Evolutionary conservation across 2,329 filamentous ascomycete species (phyloP).

Genomic region (Stenocarpella maydis): DNA sequence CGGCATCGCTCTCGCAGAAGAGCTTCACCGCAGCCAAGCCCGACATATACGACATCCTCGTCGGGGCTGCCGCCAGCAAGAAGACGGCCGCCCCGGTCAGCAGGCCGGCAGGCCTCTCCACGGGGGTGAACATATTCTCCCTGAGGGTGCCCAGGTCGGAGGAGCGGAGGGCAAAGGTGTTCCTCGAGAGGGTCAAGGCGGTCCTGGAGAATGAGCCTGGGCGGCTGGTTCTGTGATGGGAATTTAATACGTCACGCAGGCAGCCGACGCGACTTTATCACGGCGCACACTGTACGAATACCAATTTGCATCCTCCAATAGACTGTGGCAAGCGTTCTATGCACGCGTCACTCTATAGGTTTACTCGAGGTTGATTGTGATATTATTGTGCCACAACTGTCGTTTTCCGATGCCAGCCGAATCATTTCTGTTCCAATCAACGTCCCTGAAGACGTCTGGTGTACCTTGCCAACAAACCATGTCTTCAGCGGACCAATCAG

Average conservation of each 20-base stretch:
- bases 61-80: slow-evolving; percentile 45
- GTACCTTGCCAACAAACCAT: background rate
- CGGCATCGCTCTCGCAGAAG: slow-evolving; percentile 48
- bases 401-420: background rate
- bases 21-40: slow-evolving; percentile 56
- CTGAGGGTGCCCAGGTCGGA: slow-evolving; percentile 81
- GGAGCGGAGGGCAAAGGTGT: slow-evolving; percentile 80
- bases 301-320: slow-evolving; percentile 30
- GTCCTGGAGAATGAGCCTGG: slow-evolving; percentile 84
- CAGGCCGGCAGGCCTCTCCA: slow-evolving; percentile 55
- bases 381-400: background rate
- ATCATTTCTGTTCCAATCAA: background rate
- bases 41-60: slow-evolving; percentile 87
- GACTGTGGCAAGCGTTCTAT: slow-evolving; percentile 17
- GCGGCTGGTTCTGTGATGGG: slow-evolving; percentile 68
- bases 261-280: background rate
- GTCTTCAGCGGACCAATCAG: background rate
- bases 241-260: background rate
- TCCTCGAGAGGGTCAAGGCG: slow-evolving; percentile 85
- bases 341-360: background rate
- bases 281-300: slow-evolving; percentile 27
- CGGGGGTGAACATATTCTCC: slow-evolving; percentile 79
- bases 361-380: background rate
- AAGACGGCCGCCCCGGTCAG: slow-evolving; percentile 44
- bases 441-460: background rate